phyloP scores from a whole-genome alignment of 2,329 filamentous ascomycete species.

The Esteya vermicola region DNA sequence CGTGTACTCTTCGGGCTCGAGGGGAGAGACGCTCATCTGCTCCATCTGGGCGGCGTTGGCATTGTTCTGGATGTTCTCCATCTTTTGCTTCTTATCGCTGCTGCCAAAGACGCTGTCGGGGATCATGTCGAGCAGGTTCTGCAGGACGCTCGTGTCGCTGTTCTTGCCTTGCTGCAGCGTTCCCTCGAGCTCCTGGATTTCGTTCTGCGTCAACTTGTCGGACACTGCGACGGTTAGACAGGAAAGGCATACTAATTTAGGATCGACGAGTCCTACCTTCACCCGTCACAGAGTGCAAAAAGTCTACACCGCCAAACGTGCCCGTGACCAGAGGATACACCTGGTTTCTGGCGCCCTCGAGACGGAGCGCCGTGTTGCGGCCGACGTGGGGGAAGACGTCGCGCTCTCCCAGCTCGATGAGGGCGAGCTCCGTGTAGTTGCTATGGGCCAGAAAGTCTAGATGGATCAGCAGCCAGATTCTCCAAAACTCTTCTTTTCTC shows the following conservation, averaged over 20 bases:
- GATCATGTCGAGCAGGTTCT: slow-evolving; percentile 67
- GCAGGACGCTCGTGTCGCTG: slow-evolving; percentile 58
- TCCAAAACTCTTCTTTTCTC: no score
- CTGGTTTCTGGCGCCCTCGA: slow-evolving; percentile 47
- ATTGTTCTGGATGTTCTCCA: slow-evolving; percentile 67
- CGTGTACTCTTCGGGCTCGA: slow-evolving; percentile 73
- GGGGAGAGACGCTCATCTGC: slow-evolving; percentile 59
- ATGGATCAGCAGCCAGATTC: no score
- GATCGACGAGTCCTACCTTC: slow-evolving; percentile 29
- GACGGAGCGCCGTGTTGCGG: slow-evolving; percentile 51
- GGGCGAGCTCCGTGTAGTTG: slow-evolving; percentile 78
- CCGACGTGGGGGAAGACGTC: slow-evolving; percentile 83
- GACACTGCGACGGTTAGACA: slow-evolving; percentile 37
- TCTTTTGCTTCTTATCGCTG: slow-evolving; percentile 58
- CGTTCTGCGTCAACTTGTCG: slow-evolving; percentile 83
- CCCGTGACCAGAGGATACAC: slow-evolving; percentile 81
- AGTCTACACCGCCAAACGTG: slow-evolving; percentile 90
- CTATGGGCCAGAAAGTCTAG: slow-evolving; percentile 81
- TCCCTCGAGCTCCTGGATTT: slow-evolving; percentile 79
- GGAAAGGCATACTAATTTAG: neutral
- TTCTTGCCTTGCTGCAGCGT: slow-evolving; percentile 53
- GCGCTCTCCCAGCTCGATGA: slow-evolving; percentile 73
- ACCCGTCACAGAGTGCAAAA: slow-evolving; percentile 72
- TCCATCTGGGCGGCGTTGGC: slow-evolving; percentile 62
- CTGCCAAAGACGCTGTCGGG: slow-evolving; percentile 68